Conservation (phyloP, 2,329 filamentous ascomycete genomes). For the Aspergillus ochraceoroseus region DNA sequence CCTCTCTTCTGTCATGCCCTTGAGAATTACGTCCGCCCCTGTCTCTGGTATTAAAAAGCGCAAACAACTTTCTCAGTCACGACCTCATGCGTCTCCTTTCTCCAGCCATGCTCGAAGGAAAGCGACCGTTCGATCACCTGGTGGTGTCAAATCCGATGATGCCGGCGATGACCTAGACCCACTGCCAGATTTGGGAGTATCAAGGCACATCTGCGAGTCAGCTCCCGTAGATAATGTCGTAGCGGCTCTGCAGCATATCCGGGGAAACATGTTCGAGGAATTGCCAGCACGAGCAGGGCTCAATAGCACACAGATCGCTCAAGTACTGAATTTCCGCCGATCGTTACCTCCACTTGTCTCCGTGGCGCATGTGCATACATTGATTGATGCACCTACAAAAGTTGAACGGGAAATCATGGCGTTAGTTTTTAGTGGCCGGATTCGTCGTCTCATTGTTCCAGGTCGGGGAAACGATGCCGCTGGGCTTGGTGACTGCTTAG, state of each 20-base stretch:
- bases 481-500: conserved; percentile 56
- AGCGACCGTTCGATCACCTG: conserved; percentile 28
- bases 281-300: conserved; percentile 56
- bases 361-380: conserved; percentile 56
- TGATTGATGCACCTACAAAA: conserved; percentile 53
- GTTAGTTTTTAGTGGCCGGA: conserved; percentile 47
- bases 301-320: conserved; percentile 57
- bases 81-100: conserved; percentile 40
- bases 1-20: conserved; percentile 37
- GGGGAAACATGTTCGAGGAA: conserved; percentile 51
- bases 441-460: conserved; percentile 54
- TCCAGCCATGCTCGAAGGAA: conserved; percentile 41
- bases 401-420: conserved; percentile 57
- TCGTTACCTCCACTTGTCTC: conserved; percentile 56
- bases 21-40: conserved; percentile 47
- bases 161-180: conserved; percentile 32
- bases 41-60: conserved; percentile 45
- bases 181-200: conserved; percentile 51
- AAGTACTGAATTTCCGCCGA: conserved; percentile 54
- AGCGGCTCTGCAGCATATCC: conserved; percentile 52
- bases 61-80: conserved; percentile 28
- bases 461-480: conserved; percentile 54
- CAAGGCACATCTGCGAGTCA: conserved; percentile 47
- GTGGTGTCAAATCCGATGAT: conserved; percentile 24
- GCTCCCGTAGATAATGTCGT: conserved; percentile 47